These are phyloP conservation scores for Vigna nakashimae DNA, from an alignment of 306 rosid genomes.

Conservation along the genomic window DNA sequence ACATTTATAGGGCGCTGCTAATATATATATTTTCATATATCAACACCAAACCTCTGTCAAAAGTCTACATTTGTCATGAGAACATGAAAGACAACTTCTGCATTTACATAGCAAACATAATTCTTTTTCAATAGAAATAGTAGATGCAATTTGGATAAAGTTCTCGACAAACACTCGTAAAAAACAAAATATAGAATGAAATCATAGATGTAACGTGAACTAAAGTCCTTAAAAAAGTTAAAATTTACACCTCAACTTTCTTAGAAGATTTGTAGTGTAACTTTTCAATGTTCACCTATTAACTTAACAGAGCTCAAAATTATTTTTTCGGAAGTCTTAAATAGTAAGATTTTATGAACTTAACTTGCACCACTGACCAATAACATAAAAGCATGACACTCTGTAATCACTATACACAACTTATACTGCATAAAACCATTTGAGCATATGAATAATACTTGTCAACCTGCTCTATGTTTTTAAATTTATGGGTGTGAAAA, in stretches of 20 bases:
- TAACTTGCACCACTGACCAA: neutral
- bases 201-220: neutral
- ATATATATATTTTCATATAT: neutral
- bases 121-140: neutral
- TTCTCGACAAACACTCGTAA: neutral
- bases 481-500: slow-evolving; percentile 60
- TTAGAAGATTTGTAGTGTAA: neutral
- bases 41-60: neutral
- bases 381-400: neutral
- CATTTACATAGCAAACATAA: neutral
- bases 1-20: no score
- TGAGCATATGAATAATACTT: slow-evolving; percentile 24
- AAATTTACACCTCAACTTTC: neutral
- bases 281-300: neutral
- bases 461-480: slow-evolving; percentile 67
- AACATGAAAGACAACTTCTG: neutral
- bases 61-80: neutral
- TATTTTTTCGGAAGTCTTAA: neutral
- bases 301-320: neutral
- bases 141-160: neutral
- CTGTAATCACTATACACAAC: neutral
- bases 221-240: neutral
- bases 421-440: slow-evolving; percentile 2
- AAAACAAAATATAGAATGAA: neutral
- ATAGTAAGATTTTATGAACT: neutral